Evolutionary conservation across 2,329 filamentous ascomycete species (phyloP), one percentile per base, ranked within the genome.

Genomic region (Coleophoma eucalyptorum): DNA sequence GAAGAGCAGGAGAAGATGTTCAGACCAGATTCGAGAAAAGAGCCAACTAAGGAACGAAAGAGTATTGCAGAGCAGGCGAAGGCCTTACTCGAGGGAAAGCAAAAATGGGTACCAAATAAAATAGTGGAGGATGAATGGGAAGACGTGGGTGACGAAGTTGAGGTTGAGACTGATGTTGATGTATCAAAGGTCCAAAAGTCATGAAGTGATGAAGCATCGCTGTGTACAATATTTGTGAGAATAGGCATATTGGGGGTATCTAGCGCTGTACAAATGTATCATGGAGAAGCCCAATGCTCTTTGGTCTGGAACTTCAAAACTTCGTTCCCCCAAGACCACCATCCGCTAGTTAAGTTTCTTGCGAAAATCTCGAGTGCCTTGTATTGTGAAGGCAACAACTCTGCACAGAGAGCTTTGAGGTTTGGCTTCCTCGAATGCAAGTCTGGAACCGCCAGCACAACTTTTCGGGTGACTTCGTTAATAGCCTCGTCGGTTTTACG

Each of bases 281-380:
- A 44, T 7, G 19, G 19, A 44, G 15, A 15, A 31, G 8, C 49
- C 60, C 60, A 86, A 59, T 76, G 68, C 35, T 76, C 70, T 6
- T 74, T 66, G 52, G 77, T 74, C 62, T 92, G 89, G 59, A 87
- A 91, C 54, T 80, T 80, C 51, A 90, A 66, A 8, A 81, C 84
- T 60, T 93, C 84, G 58, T 91, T 78, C 3, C 89, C 89, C 87
- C 87, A 92, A 26, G 80, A 79, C 78, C 84, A 88, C 89, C 89
- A 93, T 0, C 86, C 86, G 7, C 81, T 77, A 2, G 88, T 89
- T 42, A 90, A 69, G 63, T 87, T 83, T 50, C 89, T 76, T 1
- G 88, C 86, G 69, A 93, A 94, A 2, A 92, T 73, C 67, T 94
- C 89, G n/a, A 92, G 70, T 2, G 79, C 87, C 15, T 65, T 62